Evolutionary conservation across 2,329 filamentous ascomycete species (phyloP).

Genomic region (Cadophora luteo-olivacea): DNA sequence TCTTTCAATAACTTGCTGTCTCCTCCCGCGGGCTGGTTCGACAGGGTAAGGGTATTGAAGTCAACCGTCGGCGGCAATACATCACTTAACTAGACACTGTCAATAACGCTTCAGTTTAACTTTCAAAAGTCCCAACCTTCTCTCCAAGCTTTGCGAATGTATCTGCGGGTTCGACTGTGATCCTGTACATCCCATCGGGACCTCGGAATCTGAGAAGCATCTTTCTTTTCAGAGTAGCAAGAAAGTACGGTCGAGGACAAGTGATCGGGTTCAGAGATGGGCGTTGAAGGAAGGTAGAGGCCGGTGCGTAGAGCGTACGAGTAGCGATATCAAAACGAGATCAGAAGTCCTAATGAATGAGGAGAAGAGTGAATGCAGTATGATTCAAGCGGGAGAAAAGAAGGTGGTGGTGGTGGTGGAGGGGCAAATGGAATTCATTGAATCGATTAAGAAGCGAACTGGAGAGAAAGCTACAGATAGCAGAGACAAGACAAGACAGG

Average conservation of each 20-base stretch:
- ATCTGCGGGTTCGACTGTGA: conserved; percentile 76
- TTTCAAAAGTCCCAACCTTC: conserved; percentile 49
- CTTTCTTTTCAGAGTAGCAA: neutral
- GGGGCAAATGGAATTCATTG: conserved; percentile 16
- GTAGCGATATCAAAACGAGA: neutral
- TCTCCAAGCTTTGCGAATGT: conserved; percentile 70
- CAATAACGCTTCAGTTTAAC: conserved; percentile 22
- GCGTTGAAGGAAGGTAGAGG: neutral
- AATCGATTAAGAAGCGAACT: conserved; percentile 6
- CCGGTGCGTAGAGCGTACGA: neutral
- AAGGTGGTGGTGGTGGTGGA: neutral
- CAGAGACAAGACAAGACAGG: conserved; percentile 4
- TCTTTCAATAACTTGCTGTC: conserved; percentile 66
- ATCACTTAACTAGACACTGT: conserved; percentile 56
- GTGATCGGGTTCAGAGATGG: neutral
- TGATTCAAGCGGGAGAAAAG: conserved; percentile 5
- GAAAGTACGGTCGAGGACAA: neutral
- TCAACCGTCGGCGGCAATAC: conserved; percentile 69
- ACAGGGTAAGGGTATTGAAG: conserved; percentile 63
- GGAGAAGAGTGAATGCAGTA: neutral
- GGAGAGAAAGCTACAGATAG: conserved; percentile 30
- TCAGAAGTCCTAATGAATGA: neutral
- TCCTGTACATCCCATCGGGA: conserved; percentile 89
- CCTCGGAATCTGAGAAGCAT: conserved; percentile 60
- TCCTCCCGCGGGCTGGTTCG: conserved; percentile 64